Evolutionary conservation across 345 rosid genomes (phyloP).

Genomic region (Eucalyptus erythrocorys): DNA sequence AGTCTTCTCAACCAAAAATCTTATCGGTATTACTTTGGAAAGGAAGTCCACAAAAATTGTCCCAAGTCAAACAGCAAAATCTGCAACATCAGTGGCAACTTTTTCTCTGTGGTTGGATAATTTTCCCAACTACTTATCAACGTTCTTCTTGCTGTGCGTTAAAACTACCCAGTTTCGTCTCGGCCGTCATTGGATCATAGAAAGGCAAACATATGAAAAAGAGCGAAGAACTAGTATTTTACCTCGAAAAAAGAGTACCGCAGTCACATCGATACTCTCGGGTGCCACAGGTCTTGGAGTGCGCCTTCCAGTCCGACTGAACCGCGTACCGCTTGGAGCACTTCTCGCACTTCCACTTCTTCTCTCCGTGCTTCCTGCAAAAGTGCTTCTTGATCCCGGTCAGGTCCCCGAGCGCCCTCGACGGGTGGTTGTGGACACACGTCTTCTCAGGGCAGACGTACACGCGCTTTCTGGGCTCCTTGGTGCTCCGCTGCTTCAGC

Average conservation of each 20-base stretch:
- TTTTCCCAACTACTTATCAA: neutral
- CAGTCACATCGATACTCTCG: slow-evolving; percentile 95
- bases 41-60: neutral
- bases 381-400: slow-evolving; percentile 98
- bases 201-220: neutral
- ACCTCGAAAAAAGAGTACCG: slow-evolving; percentile 92
- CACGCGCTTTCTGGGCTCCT: slow-evolving; percentile 74
- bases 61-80: neutral
- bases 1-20: neutral
- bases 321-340: slow-evolving; percentile 93
- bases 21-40: neutral
- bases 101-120: neutral
- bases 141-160: neutral
- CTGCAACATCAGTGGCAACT: neutral
- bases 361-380: slow-evolving; percentile 94
- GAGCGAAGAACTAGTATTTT: neutral
- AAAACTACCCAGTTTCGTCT: neutral
- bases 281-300: slow-evolving; percentile 94
- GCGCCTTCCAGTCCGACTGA: slow-evolving; percentile 99
- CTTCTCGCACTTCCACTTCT: slow-evolving; percentile 96
- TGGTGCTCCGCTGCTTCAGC: slow-evolving; percentile 82
- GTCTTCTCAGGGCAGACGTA: slow-evolving; percentile 91
- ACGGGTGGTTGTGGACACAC: slow-evolving; percentile 85
- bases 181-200: neutral
- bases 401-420: slow-evolving; percentile 93